phyloP scores from a whole-genome alignment of 805 yeast genomes.

The Candida stauntonica region DNA sequence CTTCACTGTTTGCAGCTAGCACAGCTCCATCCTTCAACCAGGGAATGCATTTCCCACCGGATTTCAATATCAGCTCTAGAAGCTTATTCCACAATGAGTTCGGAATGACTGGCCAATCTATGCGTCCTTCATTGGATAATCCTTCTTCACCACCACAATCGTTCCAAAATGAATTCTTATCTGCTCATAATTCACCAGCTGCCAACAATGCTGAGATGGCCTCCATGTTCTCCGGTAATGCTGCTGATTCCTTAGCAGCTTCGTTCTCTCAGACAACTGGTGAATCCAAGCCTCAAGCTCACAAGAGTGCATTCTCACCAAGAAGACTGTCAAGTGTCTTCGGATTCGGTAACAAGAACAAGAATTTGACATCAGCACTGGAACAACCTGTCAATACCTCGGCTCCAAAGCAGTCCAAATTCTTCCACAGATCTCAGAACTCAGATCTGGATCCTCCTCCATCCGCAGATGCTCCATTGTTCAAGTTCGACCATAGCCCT shows the following conservation, averaged over 20 bases:
- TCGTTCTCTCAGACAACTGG: constrained; percentile 6
- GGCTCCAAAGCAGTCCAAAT: constrained; percentile 21
- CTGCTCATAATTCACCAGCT: constrained; percentile 23
- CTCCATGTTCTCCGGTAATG: constrained; percentile 24
- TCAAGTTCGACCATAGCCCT: constrained; percentile 4
- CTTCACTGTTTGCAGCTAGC: constrained; percentile 3
- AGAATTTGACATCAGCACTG: constrained; percentile 1
- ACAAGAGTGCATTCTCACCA: constrained; percentile 25
- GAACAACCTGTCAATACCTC: constrained; percentile 1
- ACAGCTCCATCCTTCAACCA: constrained; percentile 6
- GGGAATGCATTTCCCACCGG: constrained; percentile 4
- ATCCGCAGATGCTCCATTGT: not conserved
- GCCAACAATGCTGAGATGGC: constrained; percentile 21
- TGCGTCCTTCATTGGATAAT: constrained; percentile 16
- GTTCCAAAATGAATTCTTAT: constrained; percentile 19
- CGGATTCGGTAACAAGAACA: constrained; percentile 25
- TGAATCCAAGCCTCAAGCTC: constrained; percentile 1
- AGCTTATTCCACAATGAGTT: constrained; percentile 19
- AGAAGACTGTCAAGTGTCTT: constrained; percentile 30
- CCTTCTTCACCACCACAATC: constrained; percentile 20
- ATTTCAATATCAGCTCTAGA: constrained; percentile 18
- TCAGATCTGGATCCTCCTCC: constrained; percentile 4
- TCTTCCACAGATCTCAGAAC: constrained; percentile 18
- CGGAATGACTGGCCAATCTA: constrained; percentile 13
- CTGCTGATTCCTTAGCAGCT: no score